Evolutionary conservation across 345 rosid species (phyloP).

Genomic region (Stellera chamaejasme): DNA sequence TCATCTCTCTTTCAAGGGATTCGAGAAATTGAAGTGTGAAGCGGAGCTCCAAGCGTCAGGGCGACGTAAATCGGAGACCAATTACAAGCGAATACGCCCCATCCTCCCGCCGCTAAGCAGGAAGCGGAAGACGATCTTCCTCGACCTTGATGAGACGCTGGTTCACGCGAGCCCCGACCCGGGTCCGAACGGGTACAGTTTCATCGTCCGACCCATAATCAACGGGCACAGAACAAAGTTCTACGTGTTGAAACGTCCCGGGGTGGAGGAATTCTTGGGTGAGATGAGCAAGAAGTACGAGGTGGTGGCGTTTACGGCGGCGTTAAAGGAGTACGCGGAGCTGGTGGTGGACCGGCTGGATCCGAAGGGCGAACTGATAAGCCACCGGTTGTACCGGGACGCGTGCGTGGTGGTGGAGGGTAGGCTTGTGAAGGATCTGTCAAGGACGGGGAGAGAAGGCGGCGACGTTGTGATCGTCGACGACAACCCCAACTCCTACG

Average conservation of each 20-base stretch:
- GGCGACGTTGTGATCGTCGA: conserved; percentile 61
- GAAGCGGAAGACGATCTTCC: conserved; percentile 51
- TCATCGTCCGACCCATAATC: conserved; percentile 48
- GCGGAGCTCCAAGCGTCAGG: not conserved
- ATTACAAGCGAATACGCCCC: not conserved
- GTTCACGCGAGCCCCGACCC: conserved; percentile 63
- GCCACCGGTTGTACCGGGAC: conserved; percentile 60
- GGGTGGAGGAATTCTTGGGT: conserved; percentile 63
- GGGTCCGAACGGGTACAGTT: conserved; percentile 47
- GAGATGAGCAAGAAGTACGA: conserved; percentile 42
- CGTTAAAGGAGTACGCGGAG: conserved; percentile 62
- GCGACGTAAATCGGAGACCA: too few relatives aligned
- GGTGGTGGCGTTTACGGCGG: conserved; percentile 83
- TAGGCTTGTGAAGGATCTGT: conserved; percentile 64
- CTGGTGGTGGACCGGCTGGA: conserved; percentile 61
- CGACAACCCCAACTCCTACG: conserved; percentile 69
- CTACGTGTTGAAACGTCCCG: conserved; percentile 79
- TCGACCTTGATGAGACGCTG: conserved; percentile 85
- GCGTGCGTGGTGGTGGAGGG: conserved; percentile 59
- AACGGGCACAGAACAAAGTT: conserved; percentile 45
- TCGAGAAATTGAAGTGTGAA: conserved; percentile 32
- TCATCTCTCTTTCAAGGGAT: conserved; percentile 34
- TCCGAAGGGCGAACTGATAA: conserved; percentile 31
- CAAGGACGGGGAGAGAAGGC: conserved; percentile 49
- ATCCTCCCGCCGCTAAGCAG: conserved; percentile 20